Evolutionary conservation across 768 basidiomycete genomes (phyloP).

Genomic region (Termitomyces titanicus): DNA sequence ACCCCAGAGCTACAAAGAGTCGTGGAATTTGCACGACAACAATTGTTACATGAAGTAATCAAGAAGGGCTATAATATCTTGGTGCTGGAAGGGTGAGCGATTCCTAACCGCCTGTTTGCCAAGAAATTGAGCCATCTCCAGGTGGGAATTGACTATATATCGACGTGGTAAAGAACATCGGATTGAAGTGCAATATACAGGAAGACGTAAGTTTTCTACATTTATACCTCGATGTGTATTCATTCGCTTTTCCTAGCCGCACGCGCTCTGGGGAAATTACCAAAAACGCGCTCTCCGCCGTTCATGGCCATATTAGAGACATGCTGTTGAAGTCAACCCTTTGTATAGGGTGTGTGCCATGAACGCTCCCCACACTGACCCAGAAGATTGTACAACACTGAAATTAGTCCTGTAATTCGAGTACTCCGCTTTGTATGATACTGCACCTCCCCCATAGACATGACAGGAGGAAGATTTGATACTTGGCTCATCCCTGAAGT

Average conservation of each 20-base stretch:
- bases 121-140: conserved; percentile 19
- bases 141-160: conserved; percentile 66
- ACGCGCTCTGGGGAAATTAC: conserved; percentile 44
- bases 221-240: background rate
- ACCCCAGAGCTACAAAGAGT: conserved; percentile 47
- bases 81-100: conserved; percentile 59
- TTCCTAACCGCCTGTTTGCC: background rate
- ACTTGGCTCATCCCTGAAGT: background rate
- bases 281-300: conserved; percentile 50
- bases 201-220: conserved; percentile 42
- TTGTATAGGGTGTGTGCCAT: background rate
- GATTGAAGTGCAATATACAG: conserved; percentile 66
- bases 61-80: conserved; percentile 61
- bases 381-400: background rate
- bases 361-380: background rate
- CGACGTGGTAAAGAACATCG: conserved; percentile 62
- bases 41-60: conserved; percentile 51
- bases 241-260: conserved; percentile 38
- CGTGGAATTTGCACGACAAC: conserved; percentile 60
- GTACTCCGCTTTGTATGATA: background rate
- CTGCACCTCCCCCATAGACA: background rate
- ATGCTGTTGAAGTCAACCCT: conserved; percentile 16
- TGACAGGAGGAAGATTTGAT: background rate
- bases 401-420: background rate
- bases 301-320: conserved; percentile 64